phyloP scores from a whole-genome alignment of 2,329 filamentous ascomycete genomes.

The Aspergillus sp. region DNA sequence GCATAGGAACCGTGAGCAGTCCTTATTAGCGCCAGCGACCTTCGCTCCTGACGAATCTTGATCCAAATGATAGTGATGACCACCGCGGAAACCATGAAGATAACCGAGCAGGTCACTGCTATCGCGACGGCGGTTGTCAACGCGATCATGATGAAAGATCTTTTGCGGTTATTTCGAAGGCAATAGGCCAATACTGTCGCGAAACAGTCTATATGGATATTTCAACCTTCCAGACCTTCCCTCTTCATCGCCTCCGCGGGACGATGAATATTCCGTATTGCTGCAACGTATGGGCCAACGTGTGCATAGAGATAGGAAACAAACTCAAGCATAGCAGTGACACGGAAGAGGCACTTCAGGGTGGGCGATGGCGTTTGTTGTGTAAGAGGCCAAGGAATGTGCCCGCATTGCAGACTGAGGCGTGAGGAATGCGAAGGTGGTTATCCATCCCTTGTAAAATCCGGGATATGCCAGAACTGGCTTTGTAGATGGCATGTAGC shows the following conservation, averaged over 20 bases:
- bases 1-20: conserved; percentile 22
- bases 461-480: not conserved
- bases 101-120: conserved; percentile 33
- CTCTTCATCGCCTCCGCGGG: not conserved
- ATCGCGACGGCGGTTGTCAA: conserved; percentile 36
- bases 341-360: conserved; percentile 6
- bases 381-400: conserved; percentile 32
- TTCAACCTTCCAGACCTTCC: not conserved
- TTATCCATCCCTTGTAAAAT: conserved; percentile 13
- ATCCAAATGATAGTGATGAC: conserved; percentile 36
- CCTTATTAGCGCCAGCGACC: conserved; percentile 27
- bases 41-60: conserved; percentile 34
- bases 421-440: conserved; percentile 32
- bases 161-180: not conserved
- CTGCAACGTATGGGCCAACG: conserved; percentile 7
- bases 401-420: conserved; percentile 25
- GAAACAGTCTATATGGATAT: not conserved
- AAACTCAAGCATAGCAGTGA: conserved; percentile 14
- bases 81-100: conserved; percentile 34
- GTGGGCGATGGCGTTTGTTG: conserved; percentile 30
- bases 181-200: not conserved
- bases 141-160: conserved; percentile 30
- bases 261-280: not conserved
- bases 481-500: not conserved
- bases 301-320: conserved; percentile 11